These are phyloP conservation scores for Maudiozyma barnettii DNA, from an alignment of 805 yeast genomes.

Conservation along the genomic window DNA sequence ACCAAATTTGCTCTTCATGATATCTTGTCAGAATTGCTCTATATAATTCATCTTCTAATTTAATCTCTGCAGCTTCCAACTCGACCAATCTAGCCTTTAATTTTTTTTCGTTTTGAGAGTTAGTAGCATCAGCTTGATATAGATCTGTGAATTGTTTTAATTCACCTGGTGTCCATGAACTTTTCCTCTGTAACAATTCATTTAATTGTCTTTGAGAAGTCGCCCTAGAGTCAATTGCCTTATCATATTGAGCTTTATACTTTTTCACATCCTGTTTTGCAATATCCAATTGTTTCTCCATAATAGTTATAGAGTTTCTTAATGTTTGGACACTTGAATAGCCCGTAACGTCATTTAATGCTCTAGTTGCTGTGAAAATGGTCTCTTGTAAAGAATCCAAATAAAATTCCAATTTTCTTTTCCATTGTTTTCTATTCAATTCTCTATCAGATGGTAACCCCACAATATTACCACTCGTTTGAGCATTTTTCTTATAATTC, in stretches of 20 bases:
- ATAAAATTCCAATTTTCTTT: constrained; percentile 39
- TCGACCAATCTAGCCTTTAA: constrained; percentile 40
- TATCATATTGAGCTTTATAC: constrained; percentile 43
- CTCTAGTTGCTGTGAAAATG: constrained; percentile 49
- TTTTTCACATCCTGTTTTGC: constrained; percentile 40
- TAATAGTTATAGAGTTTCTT: constrained; percentile 46
- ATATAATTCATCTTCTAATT: constrained; percentile 56
- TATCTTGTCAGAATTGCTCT: constrained; percentile 77
- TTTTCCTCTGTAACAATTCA: constrained; percentile 76
- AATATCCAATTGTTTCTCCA: constrained; percentile 43
- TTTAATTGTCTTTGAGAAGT: constrained; percentile 76
- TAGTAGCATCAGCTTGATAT: constrained; percentile 70
- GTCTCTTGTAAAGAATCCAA: constrained; percentile 49
- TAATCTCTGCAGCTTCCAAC: constrained; percentile 57
- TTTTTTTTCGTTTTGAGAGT: constrained; percentile 49
- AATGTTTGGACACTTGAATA: constrained; percentile 70
- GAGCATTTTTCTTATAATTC: constrained; percentile 32
- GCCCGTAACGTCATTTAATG: constrained; percentile 87
- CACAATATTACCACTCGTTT: constrained; percentile 23
- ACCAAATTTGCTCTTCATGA: constrained; percentile 97
- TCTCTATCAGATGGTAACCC: constrained; percentile 41
- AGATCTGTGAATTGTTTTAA: constrained; percentile 75
- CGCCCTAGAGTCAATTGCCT: constrained; percentile 55
- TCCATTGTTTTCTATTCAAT: constrained; percentile 31
- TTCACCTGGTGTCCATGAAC: constrained; percentile 70